Percentiles rank a stretch among this genome's conserved stretches.
phyloP scores from a whole-genome alignment of 305 asterid genomes.

The Fraxinus platypoda region DNA sequence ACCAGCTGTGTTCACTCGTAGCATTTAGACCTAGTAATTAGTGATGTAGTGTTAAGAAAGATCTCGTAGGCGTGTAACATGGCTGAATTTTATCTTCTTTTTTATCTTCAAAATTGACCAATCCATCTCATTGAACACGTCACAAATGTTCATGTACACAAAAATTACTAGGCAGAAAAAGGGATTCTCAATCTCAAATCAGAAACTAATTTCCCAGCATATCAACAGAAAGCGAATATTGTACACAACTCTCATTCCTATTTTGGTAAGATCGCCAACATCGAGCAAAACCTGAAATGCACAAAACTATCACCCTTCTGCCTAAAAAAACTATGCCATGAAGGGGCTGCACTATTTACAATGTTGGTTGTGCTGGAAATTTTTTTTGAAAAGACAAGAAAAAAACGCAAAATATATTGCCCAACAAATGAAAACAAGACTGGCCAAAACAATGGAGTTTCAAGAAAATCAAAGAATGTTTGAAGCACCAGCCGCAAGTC shows the following conservation, averaged over 20 bases:
- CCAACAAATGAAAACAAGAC: constrained; percentile 13
- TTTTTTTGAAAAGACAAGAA: background rate
- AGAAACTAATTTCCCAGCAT: background rate
- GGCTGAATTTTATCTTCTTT: background rate
- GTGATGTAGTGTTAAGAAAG: background rate
- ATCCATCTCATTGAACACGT: background rate
- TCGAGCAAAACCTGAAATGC: constrained; percentile 22
- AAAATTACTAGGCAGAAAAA: background rate
- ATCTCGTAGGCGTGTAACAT: background rate
- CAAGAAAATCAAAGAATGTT: constrained; percentile 27
- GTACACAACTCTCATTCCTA: constrained; percentile 4
- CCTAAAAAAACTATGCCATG: constrained; percentile 51
- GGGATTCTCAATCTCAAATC: background rate
- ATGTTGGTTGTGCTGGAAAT: constrained; percentile 32
- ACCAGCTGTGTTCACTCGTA: no score
- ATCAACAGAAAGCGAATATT: background rate
- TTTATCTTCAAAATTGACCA: background rate
- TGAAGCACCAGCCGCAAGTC: constrained; percentile 18
- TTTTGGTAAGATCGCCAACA: constrained; percentile 15
- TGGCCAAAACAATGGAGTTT: constrained; percentile 15
- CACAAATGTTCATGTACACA: background rate
- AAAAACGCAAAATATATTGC: constrained; percentile 16
- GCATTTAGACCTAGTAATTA: background rate
- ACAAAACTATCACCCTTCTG: constrained; percentile 44
- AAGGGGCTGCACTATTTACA: constrained; percentile 53